Conservation (phyloP, 1,284 basidiomycete genomes). For the Sporisorium exsertum region DNA sequence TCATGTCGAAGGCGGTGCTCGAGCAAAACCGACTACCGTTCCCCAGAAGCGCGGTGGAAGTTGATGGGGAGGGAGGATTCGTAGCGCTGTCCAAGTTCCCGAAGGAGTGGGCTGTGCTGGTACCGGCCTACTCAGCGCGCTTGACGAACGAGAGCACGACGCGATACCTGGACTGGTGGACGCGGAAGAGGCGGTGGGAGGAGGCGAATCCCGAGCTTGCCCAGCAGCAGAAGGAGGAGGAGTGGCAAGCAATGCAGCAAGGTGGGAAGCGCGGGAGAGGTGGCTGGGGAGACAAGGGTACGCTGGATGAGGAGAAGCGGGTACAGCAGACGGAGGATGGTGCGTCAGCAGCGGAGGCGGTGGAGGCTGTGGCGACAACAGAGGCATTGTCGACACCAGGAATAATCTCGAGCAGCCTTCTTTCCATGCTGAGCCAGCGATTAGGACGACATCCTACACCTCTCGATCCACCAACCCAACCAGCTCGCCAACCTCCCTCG, state of each 20-base stretch:
- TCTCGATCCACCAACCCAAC: not conserved
- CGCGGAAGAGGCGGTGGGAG: slow-evolving; percentile 32
- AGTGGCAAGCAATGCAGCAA: not conserved
- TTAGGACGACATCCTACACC: slow-evolving; percentile 6
- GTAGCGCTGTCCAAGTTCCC: slow-evolving; percentile 5
- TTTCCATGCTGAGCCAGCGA: slow-evolving; percentile 16
- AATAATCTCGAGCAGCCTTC: slow-evolving; percentile 25
- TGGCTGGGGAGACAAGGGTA: not conserved
- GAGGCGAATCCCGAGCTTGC: slow-evolving; percentile 29
- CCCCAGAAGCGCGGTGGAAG: not conserved
- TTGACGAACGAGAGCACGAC: slow-evolving; percentile 45
- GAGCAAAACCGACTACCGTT: not conserved
- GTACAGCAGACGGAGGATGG: not conserved
- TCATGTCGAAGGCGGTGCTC: not conserved
- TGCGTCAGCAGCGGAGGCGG: no score
- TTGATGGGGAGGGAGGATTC: not conserved
- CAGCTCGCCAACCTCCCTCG: not conserved
- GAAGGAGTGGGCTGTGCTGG: slow-evolving; percentile 17
- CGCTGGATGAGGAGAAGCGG: not conserved
- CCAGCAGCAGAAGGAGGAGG: not conserved
- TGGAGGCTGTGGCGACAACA: not conserved
- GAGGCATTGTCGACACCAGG: not conserved
- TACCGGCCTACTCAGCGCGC: slow-evolving; percentile 28
- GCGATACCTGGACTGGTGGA: slow-evolving; percentile 45
- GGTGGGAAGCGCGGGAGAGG: not conserved